Conservation (phyloP, 1,284 basidiomycete genomes). For the Heimioporus retisporus region DNA sequence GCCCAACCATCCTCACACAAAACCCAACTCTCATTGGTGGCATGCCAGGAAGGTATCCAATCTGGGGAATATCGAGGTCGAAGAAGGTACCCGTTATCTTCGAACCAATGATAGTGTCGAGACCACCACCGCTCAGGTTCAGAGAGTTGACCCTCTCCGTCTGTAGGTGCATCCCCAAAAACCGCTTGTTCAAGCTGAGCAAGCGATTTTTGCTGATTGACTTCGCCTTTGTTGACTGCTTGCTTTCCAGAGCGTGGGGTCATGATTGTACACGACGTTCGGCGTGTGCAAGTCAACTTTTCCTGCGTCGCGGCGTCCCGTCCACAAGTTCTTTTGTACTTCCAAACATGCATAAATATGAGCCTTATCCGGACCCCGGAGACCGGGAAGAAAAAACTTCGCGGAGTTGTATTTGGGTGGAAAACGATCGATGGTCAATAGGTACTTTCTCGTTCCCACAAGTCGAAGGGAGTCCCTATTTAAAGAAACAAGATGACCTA, state of each 20-base stretch:
- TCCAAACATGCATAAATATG: constrained; percentile 24
- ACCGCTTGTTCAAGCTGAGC: constrained; percentile 11
- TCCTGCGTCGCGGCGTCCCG: too few species aligned
- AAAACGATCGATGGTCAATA: neutral
- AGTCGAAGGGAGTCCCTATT: neutral
- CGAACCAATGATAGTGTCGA: constrained; percentile 42
- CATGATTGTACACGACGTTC: too few species aligned
- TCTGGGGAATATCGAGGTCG: constrained; percentile 47
- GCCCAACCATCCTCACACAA: constrained; percentile 38
- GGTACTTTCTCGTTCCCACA: too few species aligned
- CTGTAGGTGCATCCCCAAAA: neutral
- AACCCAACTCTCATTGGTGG: constrained; percentile 18
- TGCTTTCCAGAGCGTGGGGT: neutral
- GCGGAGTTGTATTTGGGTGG: constrained; percentile 13
- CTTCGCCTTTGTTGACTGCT: neutral
- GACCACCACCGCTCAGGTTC: constrained; percentile 39
- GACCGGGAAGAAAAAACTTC: neutral
- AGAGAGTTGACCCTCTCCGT: constrained; percentile 15
- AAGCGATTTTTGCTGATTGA: neutral
- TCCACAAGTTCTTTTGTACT: too few species aligned
- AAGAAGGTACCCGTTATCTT: constrained; percentile 46
- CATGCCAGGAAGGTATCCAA: constrained; percentile 49
- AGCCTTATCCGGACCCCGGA: constrained; percentile 12
- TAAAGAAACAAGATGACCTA: neutral
- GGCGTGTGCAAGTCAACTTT: too few species aligned